Conservation (phyloP, 768 basidiomycete genomes). For the Macrolepiota albuminosa region DNA sequence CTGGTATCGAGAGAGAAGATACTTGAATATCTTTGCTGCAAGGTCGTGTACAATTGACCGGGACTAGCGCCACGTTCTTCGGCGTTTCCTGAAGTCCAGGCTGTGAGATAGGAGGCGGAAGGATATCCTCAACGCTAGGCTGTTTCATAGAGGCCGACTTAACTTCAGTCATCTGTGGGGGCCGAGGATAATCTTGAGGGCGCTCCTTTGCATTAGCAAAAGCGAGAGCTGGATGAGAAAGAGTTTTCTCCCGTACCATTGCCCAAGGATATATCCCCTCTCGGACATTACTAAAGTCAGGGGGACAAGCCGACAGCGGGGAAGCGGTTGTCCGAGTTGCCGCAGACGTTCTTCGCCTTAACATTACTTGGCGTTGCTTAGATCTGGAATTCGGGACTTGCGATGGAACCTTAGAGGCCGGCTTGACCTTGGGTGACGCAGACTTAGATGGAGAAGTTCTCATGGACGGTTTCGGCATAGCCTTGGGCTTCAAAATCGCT, state of each 20-base stretch:
- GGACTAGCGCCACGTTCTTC: neutral
- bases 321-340: neutral
- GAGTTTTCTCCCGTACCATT: neutral
- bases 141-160: neutral
- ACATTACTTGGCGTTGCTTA: neutral
- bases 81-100: neutral
- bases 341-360: neutral
- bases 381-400: neutral
- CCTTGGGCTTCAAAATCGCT: neutral
- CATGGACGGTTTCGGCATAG: neutral
- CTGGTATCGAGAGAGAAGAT: neutral
- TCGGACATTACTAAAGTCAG: neutral
- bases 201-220: neutral
- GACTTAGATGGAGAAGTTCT: neutral
- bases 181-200: neutral
- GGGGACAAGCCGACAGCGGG: neutral
- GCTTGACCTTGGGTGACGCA: neutral
- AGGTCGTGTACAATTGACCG: neutral
- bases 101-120: neutral
- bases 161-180: neutral
- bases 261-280: neutral
- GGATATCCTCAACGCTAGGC: neutral
- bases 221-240: neutral
- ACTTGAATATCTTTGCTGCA: neutral
- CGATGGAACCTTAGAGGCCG: neutral